Conservation (phyloP, 2,329 filamentous ascomycete species). For the Neophaeococcomyces aloes region DNA sequence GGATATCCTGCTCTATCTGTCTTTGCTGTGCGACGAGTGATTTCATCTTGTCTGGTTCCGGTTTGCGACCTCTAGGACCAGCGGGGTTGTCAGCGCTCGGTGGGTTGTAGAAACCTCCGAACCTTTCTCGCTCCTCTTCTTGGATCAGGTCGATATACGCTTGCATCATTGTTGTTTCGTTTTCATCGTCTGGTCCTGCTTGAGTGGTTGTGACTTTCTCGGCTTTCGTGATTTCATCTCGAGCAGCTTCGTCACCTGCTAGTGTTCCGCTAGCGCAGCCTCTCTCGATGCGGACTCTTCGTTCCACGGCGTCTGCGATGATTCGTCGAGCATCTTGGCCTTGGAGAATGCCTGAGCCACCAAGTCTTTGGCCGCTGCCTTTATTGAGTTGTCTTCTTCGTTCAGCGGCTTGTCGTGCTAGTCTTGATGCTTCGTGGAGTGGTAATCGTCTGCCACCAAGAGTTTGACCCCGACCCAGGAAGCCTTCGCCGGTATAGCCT, state of each 20-base stretch:
- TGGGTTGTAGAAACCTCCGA: constrained; percentile 47
- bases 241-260: constrained; percentile 54
- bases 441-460: constrained; percentile 61
- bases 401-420: constrained; percentile 65
- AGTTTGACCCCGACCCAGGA: constrained; percentile 62
- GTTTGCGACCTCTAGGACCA: constrained; percentile 33
- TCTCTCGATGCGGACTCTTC: constrained; percentile 54
- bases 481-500: constrained; percentile 85
- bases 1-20: constrained; percentile 11
- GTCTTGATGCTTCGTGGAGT: constrained; percentile 60
- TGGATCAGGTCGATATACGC: constrained; percentile 79
- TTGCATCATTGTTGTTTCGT: constrained; percentile 74
- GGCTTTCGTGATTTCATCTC: constrained; percentile 50
- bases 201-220: constrained; percentile 68
- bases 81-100: constrained; percentile 44
- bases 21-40: constrained; percentile 12
- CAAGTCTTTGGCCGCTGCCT: constrained; percentile 61
- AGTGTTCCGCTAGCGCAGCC: constrained; percentile 67
- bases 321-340: constrained; percentile 61
- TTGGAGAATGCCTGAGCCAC: constrained; percentile 47
- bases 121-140: constrained; percentile 57
- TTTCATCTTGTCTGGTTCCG: constrained; percentile 25
- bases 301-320: constrained; percentile 60
- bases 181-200: constrained; percentile 79
- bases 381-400: constrained; percentile 42